These are phyloP conservation scores for Salix koriyanagi DNA, from an alignment of 345 rosid genomes.

Conservation along the genomic window DNA sequence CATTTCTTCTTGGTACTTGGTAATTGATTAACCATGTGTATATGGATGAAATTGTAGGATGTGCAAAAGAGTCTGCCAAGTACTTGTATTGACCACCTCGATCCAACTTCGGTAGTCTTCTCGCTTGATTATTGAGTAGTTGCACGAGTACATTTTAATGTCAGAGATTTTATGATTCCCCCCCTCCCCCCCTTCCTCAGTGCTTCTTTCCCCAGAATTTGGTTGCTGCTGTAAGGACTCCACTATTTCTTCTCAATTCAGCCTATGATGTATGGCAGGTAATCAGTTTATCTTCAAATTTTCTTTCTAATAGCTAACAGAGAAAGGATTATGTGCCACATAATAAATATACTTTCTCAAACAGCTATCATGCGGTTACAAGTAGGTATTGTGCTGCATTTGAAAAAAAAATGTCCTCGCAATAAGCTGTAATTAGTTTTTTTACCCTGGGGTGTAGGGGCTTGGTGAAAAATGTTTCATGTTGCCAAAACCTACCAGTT, in stretches of 20 bases:
- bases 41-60: slow-evolving; percentile 36
- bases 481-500: neutral
- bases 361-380: neutral
- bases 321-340: neutral
- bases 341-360: neutral
- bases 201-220: slow-evolving; percentile 36
- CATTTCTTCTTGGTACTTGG: neutral
- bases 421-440: neutral
- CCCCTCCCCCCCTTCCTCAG: slow-evolving; percentile 12
- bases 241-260: slow-evolving; percentile 29
- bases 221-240: slow-evolving; percentile 19
- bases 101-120: slow-evolving; percentile 72
- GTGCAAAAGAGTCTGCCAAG: slow-evolving; percentile 62
- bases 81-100: slow-evolving; percentile 61
- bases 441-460: neutral
- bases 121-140: slow-evolving; percentile 6
- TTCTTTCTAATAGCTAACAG: neutral
- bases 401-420: neutral
- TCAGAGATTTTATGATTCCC: neutral
- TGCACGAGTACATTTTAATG: neutral
- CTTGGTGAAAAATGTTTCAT: neutral
- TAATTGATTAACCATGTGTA: neutral
- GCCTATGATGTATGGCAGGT: slow-evolving; percentile 38
- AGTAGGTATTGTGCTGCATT: neutral
- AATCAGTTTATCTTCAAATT: neutral